These are phyloP conservation scores for Lentinula sp. DNA, from an alignment of 768 basidiomycete genomes.

Conservation along the genomic window DNA sequence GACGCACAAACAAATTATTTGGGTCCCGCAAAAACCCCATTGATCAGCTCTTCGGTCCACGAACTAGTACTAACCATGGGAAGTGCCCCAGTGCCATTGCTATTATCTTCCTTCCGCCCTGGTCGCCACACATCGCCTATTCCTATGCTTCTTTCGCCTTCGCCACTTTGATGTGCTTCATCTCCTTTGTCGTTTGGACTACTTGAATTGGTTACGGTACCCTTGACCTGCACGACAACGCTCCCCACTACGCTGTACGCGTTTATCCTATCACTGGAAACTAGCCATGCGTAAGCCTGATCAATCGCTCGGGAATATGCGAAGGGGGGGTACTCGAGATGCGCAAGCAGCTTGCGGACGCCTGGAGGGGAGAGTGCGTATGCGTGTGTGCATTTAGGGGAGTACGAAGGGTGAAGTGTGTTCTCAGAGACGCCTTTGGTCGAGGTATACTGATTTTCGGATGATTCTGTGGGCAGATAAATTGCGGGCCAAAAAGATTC, in stretches of 20 bases:
- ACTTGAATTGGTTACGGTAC: constrained; percentile 25
- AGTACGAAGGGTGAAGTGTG: constrained; percentile 49
- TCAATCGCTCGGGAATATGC: constrained; percentile 77
- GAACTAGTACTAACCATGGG: constrained; percentile 38
- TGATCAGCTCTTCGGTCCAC: constrained; percentile 46
- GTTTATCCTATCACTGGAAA: constrained; percentile 47
- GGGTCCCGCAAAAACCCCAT: constrained; percentile 19
- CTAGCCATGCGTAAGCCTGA: constrained; percentile 65
- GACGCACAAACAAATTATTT: no score
- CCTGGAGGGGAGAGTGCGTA: constrained; percentile 58
- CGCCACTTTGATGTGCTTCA: constrained; percentile 10
- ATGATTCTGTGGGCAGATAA: constrained; percentile 16
- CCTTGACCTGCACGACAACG: constrained; percentile 61
- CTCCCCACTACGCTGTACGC: constrained; percentile 66
- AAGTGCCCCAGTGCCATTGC: not conserved
- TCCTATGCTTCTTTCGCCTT: not conserved
- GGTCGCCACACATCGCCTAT: not conserved
- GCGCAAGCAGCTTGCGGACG: constrained; percentile 52
- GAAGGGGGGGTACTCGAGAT: constrained; percentile 58
- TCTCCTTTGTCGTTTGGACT: not conserved
- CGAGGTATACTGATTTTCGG: not conserved
- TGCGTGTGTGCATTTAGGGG: constrained; percentile 70
- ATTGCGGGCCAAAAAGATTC: constrained; percentile 43
- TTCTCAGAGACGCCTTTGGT: constrained; percentile 8
- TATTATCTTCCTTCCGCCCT: not conserved